Percentiles rank a stretch among this genome's conserved stretches.
These are phyloP conservation scores for Talaromyces sp. DNA, from an alignment of 2,329 filamentous ascomycete genomes.

Conservation along the genomic window DNA sequence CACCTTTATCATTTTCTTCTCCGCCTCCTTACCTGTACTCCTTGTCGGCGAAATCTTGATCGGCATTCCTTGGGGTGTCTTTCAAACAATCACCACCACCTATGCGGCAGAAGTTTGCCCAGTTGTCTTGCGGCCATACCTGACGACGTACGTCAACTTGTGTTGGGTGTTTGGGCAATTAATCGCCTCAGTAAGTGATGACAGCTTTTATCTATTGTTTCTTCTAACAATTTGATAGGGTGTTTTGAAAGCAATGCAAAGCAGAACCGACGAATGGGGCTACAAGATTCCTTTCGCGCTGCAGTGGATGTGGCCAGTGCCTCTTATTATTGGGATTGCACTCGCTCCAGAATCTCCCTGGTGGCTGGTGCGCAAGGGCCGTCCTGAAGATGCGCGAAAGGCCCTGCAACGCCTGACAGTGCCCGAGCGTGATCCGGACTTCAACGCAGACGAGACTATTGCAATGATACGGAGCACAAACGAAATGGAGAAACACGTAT, in stretches of 20 bases:
- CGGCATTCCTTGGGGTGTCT: conserved; percentile 41
- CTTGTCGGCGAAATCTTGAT: conserved; percentile 38
- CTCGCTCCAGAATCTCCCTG: conserved; percentile 36
- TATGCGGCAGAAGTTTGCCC: conserved; percentile 41
- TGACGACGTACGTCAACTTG: conserved; percentile 39
- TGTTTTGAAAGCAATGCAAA: conserved; percentile 4
- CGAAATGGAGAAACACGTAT: not conserved
- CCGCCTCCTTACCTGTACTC: conserved; percentile 33
- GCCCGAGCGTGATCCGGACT: conserved; percentile 24
- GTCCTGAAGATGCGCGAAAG: conserved; percentile 31
- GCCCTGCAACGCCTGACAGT: conserved; percentile 33
- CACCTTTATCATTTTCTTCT: conserved; percentile 31
- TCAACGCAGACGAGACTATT: conserved; percentile 19
- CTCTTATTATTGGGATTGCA: conserved; percentile 23
- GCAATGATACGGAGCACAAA: conserved; percentile 6
- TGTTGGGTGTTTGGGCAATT: conserved; percentile 44
- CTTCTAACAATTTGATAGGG: conserved; percentile 17
- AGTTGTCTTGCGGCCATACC: conserved; percentile 31
- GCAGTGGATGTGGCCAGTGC: conserved; percentile 35
- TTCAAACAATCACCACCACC: conserved; percentile 33
- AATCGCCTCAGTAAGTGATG: conserved; percentile 32
- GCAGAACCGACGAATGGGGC: conserved; percentile 43
- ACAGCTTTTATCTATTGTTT: not conserved
- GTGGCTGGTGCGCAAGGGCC: conserved; percentile 39
- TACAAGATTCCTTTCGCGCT: conserved; percentile 35